Conservation (phyloP, 495 filamentous ascomycete species). For the Xylaria curta region DNA sequence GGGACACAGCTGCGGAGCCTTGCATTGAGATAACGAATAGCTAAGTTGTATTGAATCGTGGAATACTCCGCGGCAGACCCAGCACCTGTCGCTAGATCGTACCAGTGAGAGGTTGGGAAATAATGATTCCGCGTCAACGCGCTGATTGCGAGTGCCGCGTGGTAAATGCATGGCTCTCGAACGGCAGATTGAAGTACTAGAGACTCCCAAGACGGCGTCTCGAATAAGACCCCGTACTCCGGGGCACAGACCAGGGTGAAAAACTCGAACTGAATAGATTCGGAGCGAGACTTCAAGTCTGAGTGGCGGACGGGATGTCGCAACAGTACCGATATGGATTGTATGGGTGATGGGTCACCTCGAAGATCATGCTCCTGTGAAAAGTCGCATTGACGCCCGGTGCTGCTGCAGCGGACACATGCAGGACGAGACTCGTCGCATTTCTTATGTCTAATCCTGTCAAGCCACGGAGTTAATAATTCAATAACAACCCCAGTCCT, state of each 20-base stretch:
- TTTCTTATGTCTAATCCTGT: conserved; percentile 44
- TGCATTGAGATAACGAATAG: conserved; percentile 33
- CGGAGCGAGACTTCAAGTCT: background rate
- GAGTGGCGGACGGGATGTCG: background rate
- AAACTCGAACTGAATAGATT: conserved; percentile 32
- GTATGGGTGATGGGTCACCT: background rate
- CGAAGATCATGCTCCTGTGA: background rate
- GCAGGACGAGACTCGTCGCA: conserved; percentile 60
- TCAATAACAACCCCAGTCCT: background rate
- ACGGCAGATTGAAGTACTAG: conserved; percentile 32
- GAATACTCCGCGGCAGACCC: conserved; percentile 25
- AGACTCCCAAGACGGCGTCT: conserved; percentile 31
- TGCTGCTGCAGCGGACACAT: conserved; percentile 55
- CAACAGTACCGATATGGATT: background rate
- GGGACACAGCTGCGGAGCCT: conserved; percentile 27
- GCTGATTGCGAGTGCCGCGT: conserved; percentile 34
- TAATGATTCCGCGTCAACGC: conserved; percentile 33
- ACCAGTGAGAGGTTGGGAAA: conserved; percentile 28
- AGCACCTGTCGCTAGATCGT: conserved; percentile 19
- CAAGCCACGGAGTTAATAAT: background rate
- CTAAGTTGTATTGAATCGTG: conserved; percentile 34
- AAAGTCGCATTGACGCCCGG: conserved; percentile 50
- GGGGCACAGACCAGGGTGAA: conserved; percentile 33
- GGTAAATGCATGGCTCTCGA: conserved; percentile 33
- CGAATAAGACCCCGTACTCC: conserved; percentile 35